Conservation (phyloP, 192 early-diverging fungal species). For the Gonapodya sp. region DNA sequence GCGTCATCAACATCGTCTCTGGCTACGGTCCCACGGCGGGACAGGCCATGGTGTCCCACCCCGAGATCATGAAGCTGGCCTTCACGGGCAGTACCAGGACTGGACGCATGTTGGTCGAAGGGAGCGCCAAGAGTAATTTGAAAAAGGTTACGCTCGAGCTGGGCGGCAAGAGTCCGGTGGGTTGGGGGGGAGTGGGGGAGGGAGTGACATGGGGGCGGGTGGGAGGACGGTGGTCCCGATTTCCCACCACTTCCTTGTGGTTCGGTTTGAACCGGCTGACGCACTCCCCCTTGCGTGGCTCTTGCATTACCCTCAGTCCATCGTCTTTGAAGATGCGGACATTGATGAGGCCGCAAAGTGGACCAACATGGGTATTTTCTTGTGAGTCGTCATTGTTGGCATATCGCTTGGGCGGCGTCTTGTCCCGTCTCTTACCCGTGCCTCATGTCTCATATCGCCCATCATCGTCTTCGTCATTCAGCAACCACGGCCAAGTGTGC, state of each 20-base stretch:
- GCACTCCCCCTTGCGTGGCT: no score
- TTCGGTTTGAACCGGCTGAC: no score
- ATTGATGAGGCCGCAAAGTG: slow-evolving; percentile 30
- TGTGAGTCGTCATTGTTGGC: not conserved
- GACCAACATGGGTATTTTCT: slow-evolving; percentile 7
- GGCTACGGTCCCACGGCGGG: slow-evolving; percentile 24
- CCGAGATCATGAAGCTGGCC: slow-evolving; percentile 7
- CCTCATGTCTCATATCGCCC: not conserved
- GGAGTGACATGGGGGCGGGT: no score
- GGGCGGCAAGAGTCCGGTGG: slow-evolving; percentile 53
- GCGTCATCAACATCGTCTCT: slow-evolving; percentile 40
- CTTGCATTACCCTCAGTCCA: no score
- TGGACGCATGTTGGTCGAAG: slow-evolving; percentile 12
- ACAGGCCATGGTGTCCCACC: slow-evolving; percentile 4
- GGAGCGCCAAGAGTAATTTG: slow-evolving; percentile 14
- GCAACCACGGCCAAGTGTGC: slow-evolving; percentile 11
- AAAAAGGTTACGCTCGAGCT: slow-evolving; percentile 34
- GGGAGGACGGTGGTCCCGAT: no score
- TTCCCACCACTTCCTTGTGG: no score
- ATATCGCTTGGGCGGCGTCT: no score
- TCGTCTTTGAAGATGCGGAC: slow-evolving; percentile 37
- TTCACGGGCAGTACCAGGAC: slow-evolving; percentile 4
- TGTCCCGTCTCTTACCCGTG: no score
- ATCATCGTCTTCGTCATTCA: not conserved
- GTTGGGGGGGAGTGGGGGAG: no score